Base-by-base conservation (phyloP, 208 protist genomes). In the Tritrichomonas foetus region DNA sequence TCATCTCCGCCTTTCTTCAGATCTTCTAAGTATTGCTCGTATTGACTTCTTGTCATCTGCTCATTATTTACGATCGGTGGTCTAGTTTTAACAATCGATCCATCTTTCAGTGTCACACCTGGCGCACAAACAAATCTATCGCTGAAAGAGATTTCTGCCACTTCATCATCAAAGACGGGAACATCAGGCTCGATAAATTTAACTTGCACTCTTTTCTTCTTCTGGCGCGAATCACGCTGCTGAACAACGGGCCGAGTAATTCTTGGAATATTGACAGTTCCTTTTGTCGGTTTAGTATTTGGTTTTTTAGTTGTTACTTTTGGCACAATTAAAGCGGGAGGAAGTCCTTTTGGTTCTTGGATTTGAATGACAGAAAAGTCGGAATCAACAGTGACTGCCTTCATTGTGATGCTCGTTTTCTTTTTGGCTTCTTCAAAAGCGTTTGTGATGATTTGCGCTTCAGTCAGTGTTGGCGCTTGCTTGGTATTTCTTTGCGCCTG, bases 331-430 rank as follows among this genome's bases (percentile, higher is more conserved):
- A 82, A 8, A n/a, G 74, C 41, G n/a, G 74, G 74, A 33, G 74
- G 74, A 13, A 82, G 74, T 82, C 41, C 41, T 82, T 82, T 82
- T n/a, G 74, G 74, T 44, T 82, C 74, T 47, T 25, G 47, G n/a
- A 82, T 82, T 30, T 82, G 74, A n/a, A 82, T 82, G n/a, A 82
- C 74, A 8, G 74, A 82, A 82, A 82, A 82, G 41, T 82, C 41
- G 30, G 74, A 82, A 82, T 82, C 74, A 30, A 82, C 74, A 53
- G 74, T 82, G 9, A 82, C 41, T 22, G 74, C 33, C 25, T 82
- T 82, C 74, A 82, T 82, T n/a, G 74, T n/a, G 20, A 50, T 20
- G 0, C 14, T 36, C 5, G 74, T 82, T 36, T 82, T 82, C 74
- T 82, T 82, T 30, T 82, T 82, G 5, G 74, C 74, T 44, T 82